Base-by-base conservation (phyloP, 2,329 filamentous ascomycete species). In the Colletotrichum higginsianum region DNA sequence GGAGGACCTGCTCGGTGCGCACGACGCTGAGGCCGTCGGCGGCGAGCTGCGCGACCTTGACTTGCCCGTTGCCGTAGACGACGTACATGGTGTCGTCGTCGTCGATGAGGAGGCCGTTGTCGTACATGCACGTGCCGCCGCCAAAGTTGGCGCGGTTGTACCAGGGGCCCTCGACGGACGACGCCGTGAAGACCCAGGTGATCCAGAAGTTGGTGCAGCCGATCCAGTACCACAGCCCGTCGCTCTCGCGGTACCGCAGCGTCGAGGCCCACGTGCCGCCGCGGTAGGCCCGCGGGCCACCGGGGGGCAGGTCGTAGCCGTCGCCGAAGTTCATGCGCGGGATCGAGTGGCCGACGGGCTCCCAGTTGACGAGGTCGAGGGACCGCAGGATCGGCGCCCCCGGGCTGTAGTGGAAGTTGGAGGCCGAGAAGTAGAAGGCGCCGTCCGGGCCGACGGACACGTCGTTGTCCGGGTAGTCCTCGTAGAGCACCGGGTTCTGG, bases 81-180 rank as follows among this genome's bases (percentile, higher is more conserved):
- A 91, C 84, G 62, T 90, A 91, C 82, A 90, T 87, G 0, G 84
- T 87, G 67, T 90, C 88, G 42, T 90, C 84, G 30, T 89, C 86
- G 61, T 90, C 88, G 44, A 91, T 84, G n/a, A 90, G 77, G 0
- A 91, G 77, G 0, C 89, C 88, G 21, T 81, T 84, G 76, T 91
- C 89, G 74, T 91, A 91, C 75, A 88, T 89, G 77, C 88, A 91
- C 1, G 76, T 82, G 0, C 78, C 80, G 26, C 70, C 7, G 78
- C 78, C 18, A 84, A 78, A 11, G 76, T 81, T 1, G 78, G 80
- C 47, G 75, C 73, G 56, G 82, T 79, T 13, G 72, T 81, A 55
- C 86, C 86, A 88, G 0, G 84, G 84, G 0, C 84, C 85, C 1
- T 79, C 79, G 5, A 80, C 80, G 12, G 78, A 77, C 4, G 78